Evolutionary conservation across 176 grass and related monocot species (phyloP), one percentile per base, ranked within the genome.

Genomic region (Canna indica): DNA sequence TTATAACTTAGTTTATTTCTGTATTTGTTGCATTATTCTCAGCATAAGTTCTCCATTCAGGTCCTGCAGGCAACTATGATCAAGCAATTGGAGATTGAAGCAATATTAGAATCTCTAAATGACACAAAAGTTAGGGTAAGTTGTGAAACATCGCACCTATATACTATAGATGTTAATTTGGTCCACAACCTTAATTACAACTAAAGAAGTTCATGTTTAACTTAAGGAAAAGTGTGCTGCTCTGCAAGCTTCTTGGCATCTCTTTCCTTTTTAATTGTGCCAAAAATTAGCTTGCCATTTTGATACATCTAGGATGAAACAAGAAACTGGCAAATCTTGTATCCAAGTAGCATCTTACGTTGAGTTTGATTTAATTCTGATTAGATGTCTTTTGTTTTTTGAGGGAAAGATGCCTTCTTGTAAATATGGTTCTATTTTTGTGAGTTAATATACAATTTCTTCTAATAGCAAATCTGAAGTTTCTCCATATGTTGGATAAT

Each of bases 51-150:
- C 68, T 70, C 50, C 27, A 7, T 32, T 48, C 68, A 70, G 68
- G 26, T 70, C 24, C 42, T 70, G 39, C 68, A 70, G 15, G 44
- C 41, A 20, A 70, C 68, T 10, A 18, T 70, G 42, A 70, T 70
- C 26, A 70, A 70, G 45, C 68, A 70, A 70, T 8, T 70, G 44
- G 68, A 70, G 68, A 70, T 70, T n/a, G 68, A 70, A 22, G 42
- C 68, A 50, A 50, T 26, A 18, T 70, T 70, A 20, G 68, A 70
- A 48, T n/a, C 41, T 70, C 6, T 70, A 48, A 70, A 70, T 11
- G 68, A 50, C 27, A 28, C 26, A 15, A 48, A 9, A 17, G 12
- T 70, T 9, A 18, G 26, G 27, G 68, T 70, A 70, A 70, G 68
- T 70, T 5, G 15, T 44, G 1, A 29, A 48, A 39, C 35, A 24